Conservation (phyloP, 2,329 filamentous ascomycete genomes). For the Alternaria arbusti region DNA sequence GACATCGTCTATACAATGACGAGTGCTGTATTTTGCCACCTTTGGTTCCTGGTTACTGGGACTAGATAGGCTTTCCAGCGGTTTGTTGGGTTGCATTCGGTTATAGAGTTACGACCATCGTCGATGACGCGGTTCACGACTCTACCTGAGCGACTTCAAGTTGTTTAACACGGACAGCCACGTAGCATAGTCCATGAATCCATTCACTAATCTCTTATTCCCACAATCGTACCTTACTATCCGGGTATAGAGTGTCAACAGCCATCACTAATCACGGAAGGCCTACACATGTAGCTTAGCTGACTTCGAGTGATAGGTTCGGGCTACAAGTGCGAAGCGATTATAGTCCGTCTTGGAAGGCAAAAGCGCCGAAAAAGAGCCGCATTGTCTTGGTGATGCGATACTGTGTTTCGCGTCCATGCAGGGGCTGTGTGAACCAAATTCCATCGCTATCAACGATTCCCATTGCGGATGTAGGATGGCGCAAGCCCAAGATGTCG, state of each 20-base stretch:
- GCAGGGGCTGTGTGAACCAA: background rate
- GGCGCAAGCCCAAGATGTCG: background rate
- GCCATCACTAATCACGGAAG: background rate
- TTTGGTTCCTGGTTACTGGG: background rate
- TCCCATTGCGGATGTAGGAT: background rate
- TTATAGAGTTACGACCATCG: background rate
- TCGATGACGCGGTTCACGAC: background rate
- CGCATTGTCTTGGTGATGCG: background rate
- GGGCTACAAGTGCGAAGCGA: background rate
- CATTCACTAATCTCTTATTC: background rate
- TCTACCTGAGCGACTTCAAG: background rate
- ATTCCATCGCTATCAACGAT: background rate
- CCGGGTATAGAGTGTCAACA: background rate
- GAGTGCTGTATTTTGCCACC: background rate
- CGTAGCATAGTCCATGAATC: constrained; percentile 6
- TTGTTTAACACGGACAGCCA: background rate
- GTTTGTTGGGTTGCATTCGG: background rate
- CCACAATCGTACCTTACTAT: background rate
- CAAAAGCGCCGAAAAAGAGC: background rate
- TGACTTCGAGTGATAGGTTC: background rate
- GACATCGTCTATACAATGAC: background rate
- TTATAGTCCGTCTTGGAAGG: background rate
- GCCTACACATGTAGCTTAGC: background rate
- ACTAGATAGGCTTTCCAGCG: background rate
- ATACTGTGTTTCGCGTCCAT: background rate